A percentile compares a stretch with the other conserved stretches of the same genome.
Evolutionary conservation across 2,329 filamentous ascomycete genomes (phyloP).

Genomic region (Exophiala oligosperma): DNA sequence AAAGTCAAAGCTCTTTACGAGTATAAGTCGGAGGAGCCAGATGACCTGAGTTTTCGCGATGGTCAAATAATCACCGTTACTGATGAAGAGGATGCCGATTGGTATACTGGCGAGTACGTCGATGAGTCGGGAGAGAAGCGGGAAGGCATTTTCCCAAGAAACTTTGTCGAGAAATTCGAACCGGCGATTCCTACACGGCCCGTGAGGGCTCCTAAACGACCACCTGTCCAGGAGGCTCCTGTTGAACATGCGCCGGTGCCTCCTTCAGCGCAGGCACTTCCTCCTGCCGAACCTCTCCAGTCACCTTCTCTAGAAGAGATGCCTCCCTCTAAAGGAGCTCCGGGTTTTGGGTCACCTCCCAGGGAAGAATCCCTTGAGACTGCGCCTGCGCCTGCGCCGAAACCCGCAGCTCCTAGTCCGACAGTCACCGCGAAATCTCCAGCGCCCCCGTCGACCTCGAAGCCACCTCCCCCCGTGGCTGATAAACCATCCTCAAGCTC

Average conservation of each 20-base stretch:
- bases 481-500: slow-evolving; percentile 76
- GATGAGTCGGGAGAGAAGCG: slow-evolving; percentile 72
- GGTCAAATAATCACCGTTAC: slow-evolving; percentile 94
- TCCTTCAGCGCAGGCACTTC: slow-evolving; percentile 33
- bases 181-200: slow-evolving; percentile 87
- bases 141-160: slow-evolving; percentile 91
- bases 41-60: slow-evolving; percentile 82
- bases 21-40: slow-evolving; percentile 88
- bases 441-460: slow-evolving; percentile 40
- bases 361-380: slow-evolving; percentile 29
- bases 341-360: slow-evolving; percentile 2
- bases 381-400: slow-evolving; percentile 33
- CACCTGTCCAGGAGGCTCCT: slow-evolving; percentile 61
- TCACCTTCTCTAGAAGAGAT: slow-evolving; percentile 27
- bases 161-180: slow-evolving; percentile 96
- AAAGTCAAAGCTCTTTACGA: slow-evolving; percentile 96
- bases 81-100: slow-evolving; percentile 87
- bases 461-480: slow-evolving; percentile 59
- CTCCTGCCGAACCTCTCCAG: slow-evolving; percentile 31
- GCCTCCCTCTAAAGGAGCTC: slow-evolving; percentile 11
- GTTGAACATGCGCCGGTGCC: slow-evolving; percentile 27
- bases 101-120: slow-evolving; percentile 64
- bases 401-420: slow-evolving; percentile 23
- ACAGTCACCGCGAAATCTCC: slow-evolving; percentile 34
- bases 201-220: slow-evolving; percentile 61